A percentile compares a stretch with the other conserved stretches of the same genome.
These are phyloP conservation scores for Colletotrichum higginsianum DNA, from an alignment of 2,329 filamentous ascomycete species.

Conservation along the genomic window DNA sequence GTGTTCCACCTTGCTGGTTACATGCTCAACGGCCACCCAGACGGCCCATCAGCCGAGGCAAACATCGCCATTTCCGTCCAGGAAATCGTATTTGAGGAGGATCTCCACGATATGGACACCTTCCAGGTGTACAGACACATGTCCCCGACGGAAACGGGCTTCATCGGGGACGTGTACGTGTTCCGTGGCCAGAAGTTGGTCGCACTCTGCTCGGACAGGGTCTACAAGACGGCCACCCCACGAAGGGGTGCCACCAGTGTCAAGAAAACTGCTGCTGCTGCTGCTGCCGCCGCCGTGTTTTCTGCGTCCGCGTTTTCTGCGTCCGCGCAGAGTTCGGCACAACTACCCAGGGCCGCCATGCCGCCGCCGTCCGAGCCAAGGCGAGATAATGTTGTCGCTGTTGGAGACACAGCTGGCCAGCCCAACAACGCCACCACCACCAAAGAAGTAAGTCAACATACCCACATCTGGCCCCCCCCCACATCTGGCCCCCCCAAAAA, in stretches of 20 bases:
- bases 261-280: background rate
- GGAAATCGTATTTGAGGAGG: background rate
- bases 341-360: background rate
- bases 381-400: too few species aligned
- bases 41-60: background rate
- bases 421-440: too few species aligned
- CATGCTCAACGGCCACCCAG: background rate
- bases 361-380: too few species aligned
- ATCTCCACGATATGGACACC: background rate
- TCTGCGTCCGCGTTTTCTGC: too few species aligned
- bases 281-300: too few species aligned
- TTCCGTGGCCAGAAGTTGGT: background rate
- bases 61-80: background rate
- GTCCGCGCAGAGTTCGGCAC: background rate
- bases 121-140: background rate
- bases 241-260: background rate
- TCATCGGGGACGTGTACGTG: background rate
- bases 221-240: background rate
- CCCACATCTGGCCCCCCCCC: too few species aligned
- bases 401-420: background rate
- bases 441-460: too few species aligned
- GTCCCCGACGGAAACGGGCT: background rate
- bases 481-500: too few species aligned
- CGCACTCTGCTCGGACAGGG: background rate
- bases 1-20: background rate